These are phyloP conservation scores for Aureobasidium sp. DNA, from an alignment of 2,329 filamentous ascomycete species.

Conservation along the genomic window DNA sequence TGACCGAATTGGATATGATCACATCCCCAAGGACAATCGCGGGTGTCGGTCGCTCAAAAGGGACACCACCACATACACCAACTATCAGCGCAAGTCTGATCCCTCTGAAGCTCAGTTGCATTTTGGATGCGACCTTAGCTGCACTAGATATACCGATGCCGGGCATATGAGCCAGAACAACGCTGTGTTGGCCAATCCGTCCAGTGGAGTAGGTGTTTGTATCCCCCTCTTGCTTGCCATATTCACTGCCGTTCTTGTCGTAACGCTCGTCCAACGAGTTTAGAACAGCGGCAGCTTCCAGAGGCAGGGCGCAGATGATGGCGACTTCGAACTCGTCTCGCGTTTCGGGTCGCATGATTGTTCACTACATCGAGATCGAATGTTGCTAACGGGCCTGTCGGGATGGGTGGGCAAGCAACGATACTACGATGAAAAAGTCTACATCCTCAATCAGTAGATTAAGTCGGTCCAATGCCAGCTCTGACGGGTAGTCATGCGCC, in stretches of 20 bases:
- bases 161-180: conserved; percentile 19
- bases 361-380: background rate
- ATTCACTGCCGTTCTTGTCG: background rate
- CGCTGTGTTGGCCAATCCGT: conserved; percentile 17
- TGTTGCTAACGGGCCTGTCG: no score
- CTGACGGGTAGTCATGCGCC: background rate
- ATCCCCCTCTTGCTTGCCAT: conserved; percentile 18
- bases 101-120: conserved; percentile 19
- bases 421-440: no score
- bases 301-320: conserved; percentile 19
- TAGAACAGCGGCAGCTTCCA: conserved; percentile 19
- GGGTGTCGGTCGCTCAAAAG: background rate
- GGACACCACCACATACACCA: conserved; percentile 22
- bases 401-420: no score
- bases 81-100: conserved; percentile 21
- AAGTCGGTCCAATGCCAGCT: background rate
- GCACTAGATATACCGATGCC: conserved; percentile 17
- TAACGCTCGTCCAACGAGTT: conserved; percentile 17
- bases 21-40: conserved; percentile 27
- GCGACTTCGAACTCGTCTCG: conserved; percentile 17
- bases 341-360: background rate
- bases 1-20: conserved; percentile 24
- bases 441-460: background rate
- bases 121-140: conserved; percentile 15
- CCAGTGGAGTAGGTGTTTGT: conserved; percentile 21